phyloP scores from a whole-genome alignment of 2,329 filamentous ascomycete species.

The Alternaria triticimaculans region DNA sequence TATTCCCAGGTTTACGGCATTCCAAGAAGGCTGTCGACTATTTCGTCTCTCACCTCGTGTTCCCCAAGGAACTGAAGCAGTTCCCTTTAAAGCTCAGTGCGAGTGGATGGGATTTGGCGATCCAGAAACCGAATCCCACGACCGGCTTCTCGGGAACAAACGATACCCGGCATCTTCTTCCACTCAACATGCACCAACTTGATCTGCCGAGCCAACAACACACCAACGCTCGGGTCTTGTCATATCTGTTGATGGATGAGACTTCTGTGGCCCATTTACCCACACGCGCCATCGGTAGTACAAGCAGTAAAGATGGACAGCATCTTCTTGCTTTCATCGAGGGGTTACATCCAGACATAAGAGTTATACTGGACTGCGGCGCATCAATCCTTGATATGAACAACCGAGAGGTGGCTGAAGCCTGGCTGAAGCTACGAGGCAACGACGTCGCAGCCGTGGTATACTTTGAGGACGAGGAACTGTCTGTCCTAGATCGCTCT shows the following conservation, averaged over 20 bases:
- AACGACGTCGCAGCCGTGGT: constrained; percentile 51
- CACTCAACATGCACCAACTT: constrained; percentile 62
- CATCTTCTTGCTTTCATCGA: constrained; percentile 57
- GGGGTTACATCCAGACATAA: constrained; percentile 48
- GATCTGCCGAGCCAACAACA: constrained; percentile 63
- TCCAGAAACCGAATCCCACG: constrained; percentile 55
- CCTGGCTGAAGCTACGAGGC: constrained; percentile 56
- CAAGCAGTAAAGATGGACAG: constrained; percentile 40
- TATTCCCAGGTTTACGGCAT: constrained; percentile 63
- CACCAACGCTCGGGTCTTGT: constrained; percentile 72
- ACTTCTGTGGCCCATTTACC: constrained; percentile 41
- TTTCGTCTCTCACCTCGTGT: constrained; percentile 65
- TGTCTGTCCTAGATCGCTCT: constrained; percentile 60
- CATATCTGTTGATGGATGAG: constrained; percentile 60
- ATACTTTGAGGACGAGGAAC: constrained; percentile 65
- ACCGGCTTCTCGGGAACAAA: constrained; percentile 76
- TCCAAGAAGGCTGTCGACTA: constrained; percentile 67
- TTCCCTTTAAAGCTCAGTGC: constrained; percentile 69
- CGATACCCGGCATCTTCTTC: constrained; percentile 66
- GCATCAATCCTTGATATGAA: constrained; percentile 71
- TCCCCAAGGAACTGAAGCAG: constrained; percentile 67
- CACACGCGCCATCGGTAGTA: not conserved
- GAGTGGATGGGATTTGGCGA: constrained; percentile 71
- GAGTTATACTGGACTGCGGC: constrained; percentile 74
- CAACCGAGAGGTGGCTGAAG: constrained; percentile 52